Conservation (phyloP, 768 basidiomycete genomes). For the Guyanaporus albipodus region DNA sequence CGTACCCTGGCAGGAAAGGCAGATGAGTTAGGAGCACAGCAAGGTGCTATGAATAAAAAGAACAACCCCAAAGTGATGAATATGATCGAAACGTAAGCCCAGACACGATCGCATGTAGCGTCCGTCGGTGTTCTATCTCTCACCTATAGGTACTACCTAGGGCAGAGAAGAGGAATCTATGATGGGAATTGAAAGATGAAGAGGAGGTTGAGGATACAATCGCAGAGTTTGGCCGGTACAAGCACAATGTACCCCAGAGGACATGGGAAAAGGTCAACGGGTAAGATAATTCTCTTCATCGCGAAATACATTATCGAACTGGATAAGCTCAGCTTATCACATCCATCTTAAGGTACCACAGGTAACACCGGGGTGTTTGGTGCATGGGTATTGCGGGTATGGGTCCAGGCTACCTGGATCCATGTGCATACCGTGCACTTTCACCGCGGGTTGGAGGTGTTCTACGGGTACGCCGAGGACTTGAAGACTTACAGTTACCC, state of each 20-base stretch:
- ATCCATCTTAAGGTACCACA: no score
- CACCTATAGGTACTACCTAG: constrained; percentile 41
- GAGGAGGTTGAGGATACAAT: constrained; percentile 94
- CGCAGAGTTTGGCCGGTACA: constrained; percentile 87
- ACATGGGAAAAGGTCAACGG: constrained; percentile 96
- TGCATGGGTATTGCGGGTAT: no score
- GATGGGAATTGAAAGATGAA: constrained; percentile 90
- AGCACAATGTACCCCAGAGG: constrained; percentile 86
- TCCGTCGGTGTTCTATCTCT: no score
- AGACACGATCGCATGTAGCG: no score
- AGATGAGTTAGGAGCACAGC: constrained; percentile 68
- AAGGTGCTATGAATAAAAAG: constrained; percentile 90
- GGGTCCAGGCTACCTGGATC: no score
- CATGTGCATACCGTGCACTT: no score
- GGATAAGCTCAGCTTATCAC: no score
- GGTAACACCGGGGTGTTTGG: no score
- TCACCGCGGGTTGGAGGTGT: no score
- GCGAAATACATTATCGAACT: no score
- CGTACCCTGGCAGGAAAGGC: constrained; percentile 56
- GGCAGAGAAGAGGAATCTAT: constrained; percentile 87
- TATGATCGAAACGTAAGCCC: constrained; percentile 91
- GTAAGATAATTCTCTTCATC: constrained; percentile 42
- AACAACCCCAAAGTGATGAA: constrained; percentile 93
- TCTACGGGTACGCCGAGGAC: no score
- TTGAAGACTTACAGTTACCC: no score